phyloP scores from a whole-genome alignment of 805 yeast genomes.

The Zygosaccharomyces bailii region DNA sequence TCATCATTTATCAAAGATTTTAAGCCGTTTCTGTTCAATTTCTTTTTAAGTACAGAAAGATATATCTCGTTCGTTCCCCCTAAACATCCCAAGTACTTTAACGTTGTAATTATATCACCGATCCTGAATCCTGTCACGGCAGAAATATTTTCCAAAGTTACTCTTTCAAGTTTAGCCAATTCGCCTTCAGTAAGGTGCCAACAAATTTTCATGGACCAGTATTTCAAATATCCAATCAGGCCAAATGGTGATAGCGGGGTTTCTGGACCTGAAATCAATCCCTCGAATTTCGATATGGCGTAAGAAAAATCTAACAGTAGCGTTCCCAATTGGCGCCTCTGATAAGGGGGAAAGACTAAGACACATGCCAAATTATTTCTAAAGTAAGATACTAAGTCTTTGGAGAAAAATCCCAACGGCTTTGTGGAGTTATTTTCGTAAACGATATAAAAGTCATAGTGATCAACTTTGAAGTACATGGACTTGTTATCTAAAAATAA shows the following conservation, averaged over 20 bases:
- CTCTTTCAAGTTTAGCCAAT: constrained; percentile 27
- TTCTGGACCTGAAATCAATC: constrained; percentile 81
- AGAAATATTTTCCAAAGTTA: constrained; percentile 51
- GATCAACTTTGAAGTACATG: constrained; percentile 72
- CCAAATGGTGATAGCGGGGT: constrained; percentile 86
- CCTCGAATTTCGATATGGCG: constrained; percentile 62
- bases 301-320: constrained; percentile 81
- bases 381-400: constrained; percentile 73
- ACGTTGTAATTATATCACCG: constrained; percentile 57
- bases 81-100: constrained; percentile 53
- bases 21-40: constrained; percentile 15
- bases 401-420: constrained; percentile 91
- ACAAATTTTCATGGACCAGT: constrained; percentile 64
- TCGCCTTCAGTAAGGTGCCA: constrained; percentile 43
- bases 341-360: constrained; percentile 88
- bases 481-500: constrained; percentile 87
- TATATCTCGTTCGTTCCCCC: constrained; percentile 28
- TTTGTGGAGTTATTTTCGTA: constrained; percentile 48
- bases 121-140: constrained; percentile 58
- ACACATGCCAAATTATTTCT: constrained; percentile 88
- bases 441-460: constrained; percentile 73
- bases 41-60: constrained; percentile 18
- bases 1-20: constrained; percentile 24
- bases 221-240: constrained; percentile 60
- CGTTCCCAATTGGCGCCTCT: constrained; percentile 72